Base-by-base conservation (phyloP, 306 rosid species). In the Quercus berberidifolia region DNA sequence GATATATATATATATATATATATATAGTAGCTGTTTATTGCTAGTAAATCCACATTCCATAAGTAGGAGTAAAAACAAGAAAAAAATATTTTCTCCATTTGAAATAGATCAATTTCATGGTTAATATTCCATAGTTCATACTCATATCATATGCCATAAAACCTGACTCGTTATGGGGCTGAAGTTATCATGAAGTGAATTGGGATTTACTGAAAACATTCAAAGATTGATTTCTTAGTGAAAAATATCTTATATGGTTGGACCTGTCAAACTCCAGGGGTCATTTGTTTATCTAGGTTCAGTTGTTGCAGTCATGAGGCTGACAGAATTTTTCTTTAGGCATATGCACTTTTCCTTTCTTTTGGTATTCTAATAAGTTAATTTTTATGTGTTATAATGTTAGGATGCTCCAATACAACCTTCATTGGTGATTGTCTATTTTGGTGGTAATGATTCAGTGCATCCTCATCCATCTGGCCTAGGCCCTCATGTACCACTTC, bases 361-460 rank as follows among this genome's bases (percentile, higher is more conserved):
- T 43, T 49, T 23, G 7, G 31, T 15, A 71, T 9, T 46, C 30
- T 26, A 19, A 5, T 31, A 30, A 49, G 17, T 4, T 71, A 9
- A 52, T 33, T 58, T 67, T 74, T 55, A 12, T 71, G 5, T 71
- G 55, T 43, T 52, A 60, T 76, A 57, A 23, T 64, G 46, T 71
- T 71, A 90, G 99, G 89, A 86, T 78, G 89, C 88, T 4, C 60
- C 69, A 1, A 43, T 76, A 25, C 97, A 94, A 71, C 99, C 97
- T 15, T 84, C 89, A 1, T 71, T 94, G 89, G 77, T 92, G 68
- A 90, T 94, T 20, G 92, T 92, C 54, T 94, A 94, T 80, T 94
- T 94, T 63, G 99, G 99, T 3, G 99, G 97, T 4, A 94, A 94
- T 79, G 99, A 94, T 86, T 81, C 95, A 9, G 15, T 81, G 49